These are phyloP conservation scores for Saksenaea vasiformis DNA, from an alignment of 371 early-diverging fungal species.

Conservation along the genomic window DNA sequence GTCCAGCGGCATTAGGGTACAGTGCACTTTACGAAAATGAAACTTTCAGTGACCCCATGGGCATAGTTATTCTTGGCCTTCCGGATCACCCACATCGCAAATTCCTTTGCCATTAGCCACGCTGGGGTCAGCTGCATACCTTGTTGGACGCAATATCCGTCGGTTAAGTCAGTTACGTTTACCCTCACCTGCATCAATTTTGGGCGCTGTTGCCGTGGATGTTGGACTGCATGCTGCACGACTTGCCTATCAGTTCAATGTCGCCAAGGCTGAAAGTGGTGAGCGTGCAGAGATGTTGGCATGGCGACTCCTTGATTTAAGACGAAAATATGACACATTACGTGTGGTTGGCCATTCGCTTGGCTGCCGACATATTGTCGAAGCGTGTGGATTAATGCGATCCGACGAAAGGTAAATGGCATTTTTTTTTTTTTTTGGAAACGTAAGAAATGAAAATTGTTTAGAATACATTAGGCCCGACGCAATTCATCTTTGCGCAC, in stretches of 20 bases:
- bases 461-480: constrained; percentile 40
- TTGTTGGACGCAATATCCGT: constrained; percentile 31
- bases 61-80: constrained; percentile 51
- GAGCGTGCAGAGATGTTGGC: constrained; percentile 52
- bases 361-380: constrained; percentile 52
- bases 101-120: constrained; percentile 48
- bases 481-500: constrained; percentile 50
- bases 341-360: constrained; percentile 50
- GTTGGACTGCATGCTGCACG: constrained; percentile 43
- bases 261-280: constrained; percentile 37
- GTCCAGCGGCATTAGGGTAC: constrained; percentile 47
- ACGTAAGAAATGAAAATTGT: background rate
- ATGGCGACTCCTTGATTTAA: constrained; percentile 39
- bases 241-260: constrained; percentile 42
- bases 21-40: background rate
- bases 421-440: background rate
- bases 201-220: constrained; percentile 41
- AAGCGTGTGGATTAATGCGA: constrained; percentile 42
- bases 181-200: constrained; percentile 43
- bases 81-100: constrained; percentile 32
- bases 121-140: constrained; percentile 38
- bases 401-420: constrained; percentile 32
- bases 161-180: constrained; percentile 33
- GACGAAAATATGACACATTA: constrained; percentile 40
- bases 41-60: background rate